Evolutionary conservation across 2,329 filamentous ascomycete species (phyloP).

Genomic region (Claviceps citrina): DNA sequence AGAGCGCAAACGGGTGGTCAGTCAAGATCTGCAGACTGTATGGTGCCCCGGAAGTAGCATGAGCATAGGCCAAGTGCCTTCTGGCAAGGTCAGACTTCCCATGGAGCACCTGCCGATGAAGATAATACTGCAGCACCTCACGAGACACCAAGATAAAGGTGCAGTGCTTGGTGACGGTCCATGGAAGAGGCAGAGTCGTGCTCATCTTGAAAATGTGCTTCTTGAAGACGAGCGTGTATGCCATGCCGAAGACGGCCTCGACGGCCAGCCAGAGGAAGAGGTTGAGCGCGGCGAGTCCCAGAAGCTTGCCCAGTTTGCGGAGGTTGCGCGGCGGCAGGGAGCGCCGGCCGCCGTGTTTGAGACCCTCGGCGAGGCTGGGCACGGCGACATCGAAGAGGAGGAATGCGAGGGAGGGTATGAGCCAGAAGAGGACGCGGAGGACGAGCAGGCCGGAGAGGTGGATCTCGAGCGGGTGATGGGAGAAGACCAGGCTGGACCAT

Average conservation of each 20-base stretch:
- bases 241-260: constrained; percentile 27
- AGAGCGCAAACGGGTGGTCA: constrained; percentile 51
- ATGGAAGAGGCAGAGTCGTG: constrained; percentile 35
- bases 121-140: constrained; percentile 52
- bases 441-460: constrained; percentile 57
- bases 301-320: constrained; percentile 18
- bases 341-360: constrained; percentile 50
- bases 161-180: constrained; percentile 36
- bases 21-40: constrained; percentile 49
- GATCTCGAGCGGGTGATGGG: constrained; percentile 58
- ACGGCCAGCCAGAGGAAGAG: constrained; percentile 26
- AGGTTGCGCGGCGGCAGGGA: constrained; percentile 33
- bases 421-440: constrained; percentile 53
- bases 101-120: constrained; percentile 62
- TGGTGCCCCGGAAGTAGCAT: constrained; percentile 38
- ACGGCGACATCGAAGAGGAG: constrained; percentile 56
- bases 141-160: constrained; percentile 27
- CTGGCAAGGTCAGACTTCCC: constrained; percentile 21
- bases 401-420: constrained; percentile 57
- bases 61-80: constrained; percentile 31
- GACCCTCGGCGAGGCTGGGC: constrained; percentile 49
- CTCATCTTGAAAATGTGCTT: constrained; percentile 31
- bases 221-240: constrained; percentile 18
- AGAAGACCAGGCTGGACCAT: constrained; percentile 70
- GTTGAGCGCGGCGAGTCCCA: constrained; percentile 31